phyloP scores from a whole-genome alignment of 164 flowering plant species.

The Brasenia schreberi region DNA sequence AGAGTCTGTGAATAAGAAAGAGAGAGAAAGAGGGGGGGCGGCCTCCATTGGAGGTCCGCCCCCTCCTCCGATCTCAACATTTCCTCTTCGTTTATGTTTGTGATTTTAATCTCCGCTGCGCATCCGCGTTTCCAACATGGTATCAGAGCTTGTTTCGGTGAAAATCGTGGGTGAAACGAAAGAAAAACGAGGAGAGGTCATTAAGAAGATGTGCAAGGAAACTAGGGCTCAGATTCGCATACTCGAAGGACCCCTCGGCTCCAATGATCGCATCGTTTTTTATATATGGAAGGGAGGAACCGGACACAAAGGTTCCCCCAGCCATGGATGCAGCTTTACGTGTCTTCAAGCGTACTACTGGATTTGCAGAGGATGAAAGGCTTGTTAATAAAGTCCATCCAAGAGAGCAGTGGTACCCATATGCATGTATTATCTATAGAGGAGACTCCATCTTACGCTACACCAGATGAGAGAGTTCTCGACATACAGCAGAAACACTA shows the following conservation, averaged over 20 bases:
- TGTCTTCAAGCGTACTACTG: slow-evolving; percentile 74
- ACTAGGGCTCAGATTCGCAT: slow-evolving; percentile 82
- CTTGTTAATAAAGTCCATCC: slow-evolving; percentile 62
- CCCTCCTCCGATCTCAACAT: too few relatives aligned
- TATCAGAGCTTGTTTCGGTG: too few relatives aligned
- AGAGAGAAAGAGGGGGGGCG: too few relatives aligned
- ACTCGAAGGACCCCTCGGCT: slow-evolving; percentile 56
- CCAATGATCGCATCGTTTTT: slow-evolving; percentile 79
- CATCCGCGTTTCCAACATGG: too few relatives aligned
- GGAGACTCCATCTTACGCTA: slow-evolving; percentile 58
- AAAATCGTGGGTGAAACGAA: too few relatives aligned
- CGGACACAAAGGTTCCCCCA: slow-evolving; percentile 61
- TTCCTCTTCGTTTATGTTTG: too few relatives aligned
- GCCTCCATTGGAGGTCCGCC: too few relatives aligned
- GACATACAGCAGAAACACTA: slow-evolving; percentile 69
- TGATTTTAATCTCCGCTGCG: too few relatives aligned
- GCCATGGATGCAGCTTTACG: slow-evolving; percentile 84
- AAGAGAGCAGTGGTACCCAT: slow-evolving; percentile 61
- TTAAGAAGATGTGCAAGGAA: slow-evolving; percentile 88
- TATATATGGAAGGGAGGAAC: slow-evolving; percentile 82
- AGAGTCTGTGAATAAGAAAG: too few relatives aligned
- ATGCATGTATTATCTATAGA: slow-evolving; percentile 65
- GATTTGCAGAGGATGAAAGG: slow-evolving; percentile 63
- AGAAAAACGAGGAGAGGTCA: slow-evolving; percentile 82
- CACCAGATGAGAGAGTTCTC: slow-evolving; percentile 72